A percentile compares a stretch with the other conserved stretches of the same genome.
Evolutionary conservation across 2,329 filamentous ascomycete species (phyloP).

Genomic region (Hypoxylon sp.): DNA sequence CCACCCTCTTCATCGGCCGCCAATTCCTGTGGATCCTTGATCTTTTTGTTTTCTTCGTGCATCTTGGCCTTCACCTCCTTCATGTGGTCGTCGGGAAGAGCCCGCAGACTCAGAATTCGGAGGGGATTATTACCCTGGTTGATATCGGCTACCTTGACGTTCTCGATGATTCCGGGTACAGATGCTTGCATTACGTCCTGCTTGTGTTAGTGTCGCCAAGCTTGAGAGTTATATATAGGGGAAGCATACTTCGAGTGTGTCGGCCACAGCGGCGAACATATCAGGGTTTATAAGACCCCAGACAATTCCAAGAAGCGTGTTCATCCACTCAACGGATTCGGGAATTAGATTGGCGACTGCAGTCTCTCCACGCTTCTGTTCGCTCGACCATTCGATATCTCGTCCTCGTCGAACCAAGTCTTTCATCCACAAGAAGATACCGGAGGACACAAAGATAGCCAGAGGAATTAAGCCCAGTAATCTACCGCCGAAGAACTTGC

Average conservation of each 20-base stretch:
- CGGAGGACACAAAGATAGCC: constrained; percentile 74
- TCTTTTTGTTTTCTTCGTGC: constrained; percentile 79
- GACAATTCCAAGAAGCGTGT: constrained; percentile 81
- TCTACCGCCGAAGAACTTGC: constrained; percentile 80
- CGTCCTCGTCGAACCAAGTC: constrained; percentile 84
- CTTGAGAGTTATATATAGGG: neutral
- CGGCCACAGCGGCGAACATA: constrained; percentile 91
- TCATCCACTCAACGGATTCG: constrained; percentile 96
- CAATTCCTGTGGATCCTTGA: constrained; percentile 84
- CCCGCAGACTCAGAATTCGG: constrained; percentile 84
- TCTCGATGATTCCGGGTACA: constrained; percentile 88
- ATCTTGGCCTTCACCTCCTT: constrained; percentile 83
- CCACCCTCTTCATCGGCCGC: constrained; percentile 90
- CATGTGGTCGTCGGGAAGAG: constrained; percentile 84
- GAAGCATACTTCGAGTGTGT: constrained; percentile 72
- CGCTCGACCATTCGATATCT: constrained; percentile 86
- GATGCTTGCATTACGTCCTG: constrained; percentile 95
- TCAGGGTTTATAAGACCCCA: constrained; percentile 96
- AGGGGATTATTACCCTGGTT: constrained; percentile 92
- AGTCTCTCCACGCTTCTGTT: constrained; percentile 84
- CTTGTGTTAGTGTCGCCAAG: constrained; percentile 19
- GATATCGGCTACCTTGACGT: constrained; percentile 93
- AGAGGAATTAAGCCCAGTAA: constrained; percentile 80
- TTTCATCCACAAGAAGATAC: constrained; percentile 89
- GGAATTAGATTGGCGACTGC: constrained; percentile 89